phyloP scores from a whole-genome alignment of 2,329 filamentous ascomycete genomes.

The Fusarium fujikuroi region DNA sequence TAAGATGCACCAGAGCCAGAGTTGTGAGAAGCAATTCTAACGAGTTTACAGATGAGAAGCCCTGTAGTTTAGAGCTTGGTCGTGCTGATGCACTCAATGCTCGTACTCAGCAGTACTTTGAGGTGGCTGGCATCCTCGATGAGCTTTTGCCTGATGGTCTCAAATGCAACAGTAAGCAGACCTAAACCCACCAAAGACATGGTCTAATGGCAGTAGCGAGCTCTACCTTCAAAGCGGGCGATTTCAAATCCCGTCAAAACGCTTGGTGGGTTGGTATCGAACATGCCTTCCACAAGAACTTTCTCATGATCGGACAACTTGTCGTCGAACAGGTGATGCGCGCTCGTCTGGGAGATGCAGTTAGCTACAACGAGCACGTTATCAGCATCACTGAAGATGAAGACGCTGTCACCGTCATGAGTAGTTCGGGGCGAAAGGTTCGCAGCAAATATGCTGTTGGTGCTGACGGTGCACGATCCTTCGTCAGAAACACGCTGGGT shows the following conservation, averaged over 20 bases:
- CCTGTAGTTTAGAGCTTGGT: constrained; percentile 53
- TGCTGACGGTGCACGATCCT: constrained; percentile 63
- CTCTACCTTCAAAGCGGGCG: constrained; percentile 58
- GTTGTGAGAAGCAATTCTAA: not conserved
- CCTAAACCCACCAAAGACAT: fast-evolving
- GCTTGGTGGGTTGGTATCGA: constrained; percentile 60
- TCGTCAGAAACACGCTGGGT: constrained; percentile 54
- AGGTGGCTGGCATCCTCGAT: constrained; percentile 56
- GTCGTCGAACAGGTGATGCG: constrained; percentile 55
- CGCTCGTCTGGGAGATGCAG: constrained; percentile 46
- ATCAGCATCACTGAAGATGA: constrained; percentile 65
- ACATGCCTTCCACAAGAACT: constrained; percentile 58
- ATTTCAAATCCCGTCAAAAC: constrained; percentile 60
- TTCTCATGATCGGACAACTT: constrained; percentile 62
- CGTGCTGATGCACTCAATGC: constrained; percentile 61
- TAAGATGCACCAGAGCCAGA: constrained; percentile 2
- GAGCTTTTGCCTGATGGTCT: constrained; percentile 55
- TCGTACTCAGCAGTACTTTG: constrained; percentile 60
- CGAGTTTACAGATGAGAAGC: constrained; percentile 50
- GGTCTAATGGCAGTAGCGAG: constrained; percentile 53
- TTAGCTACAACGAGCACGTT: constrained; percentile 54
- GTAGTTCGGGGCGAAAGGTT: constrained; percentile 47
- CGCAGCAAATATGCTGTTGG: constrained; percentile 58
- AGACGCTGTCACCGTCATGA: constrained; percentile 55
- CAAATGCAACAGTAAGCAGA: constrained; percentile 59